phyloP scores from a whole-genome alignment of 345 rosid genomes.

The Eucalyptus sp. region DNA sequence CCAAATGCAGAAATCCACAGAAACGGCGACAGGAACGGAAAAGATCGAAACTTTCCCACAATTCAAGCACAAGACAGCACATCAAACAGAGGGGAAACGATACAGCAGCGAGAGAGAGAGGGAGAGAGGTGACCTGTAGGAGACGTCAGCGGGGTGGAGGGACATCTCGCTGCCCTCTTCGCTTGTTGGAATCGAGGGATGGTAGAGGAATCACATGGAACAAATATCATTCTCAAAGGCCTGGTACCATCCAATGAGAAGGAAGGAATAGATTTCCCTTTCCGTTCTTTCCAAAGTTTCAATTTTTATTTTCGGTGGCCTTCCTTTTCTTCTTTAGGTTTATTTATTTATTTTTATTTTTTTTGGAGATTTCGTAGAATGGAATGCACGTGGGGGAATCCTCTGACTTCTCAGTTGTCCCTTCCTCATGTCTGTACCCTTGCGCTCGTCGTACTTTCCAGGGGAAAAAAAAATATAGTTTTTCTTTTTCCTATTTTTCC shows the following conservation, averaged over 20 bases:
- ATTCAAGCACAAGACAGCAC: not conserved
- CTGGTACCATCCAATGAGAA: not conserved
- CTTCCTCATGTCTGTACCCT: not conserved
- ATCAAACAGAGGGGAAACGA: not conserved
- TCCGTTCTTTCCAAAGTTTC: not conserved
- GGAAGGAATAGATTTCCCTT: not conserved
- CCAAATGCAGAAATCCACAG: not conserved
- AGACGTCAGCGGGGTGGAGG: slow-evolving; percentile 27
- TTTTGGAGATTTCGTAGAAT: not conserved
- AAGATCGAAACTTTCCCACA: not conserved
- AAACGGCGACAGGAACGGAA: not conserved
- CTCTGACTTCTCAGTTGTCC: not conserved
- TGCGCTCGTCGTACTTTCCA: not conserved
- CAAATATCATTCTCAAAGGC: not conserved
- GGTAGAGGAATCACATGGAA: not conserved
- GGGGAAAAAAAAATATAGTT: not conserved
- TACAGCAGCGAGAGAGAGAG: not conserved
- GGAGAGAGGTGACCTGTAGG: slow-evolving; percentile 20
- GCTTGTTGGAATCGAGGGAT: too few relatives aligned
- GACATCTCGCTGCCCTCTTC: not conserved
- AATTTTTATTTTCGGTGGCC: not conserved
- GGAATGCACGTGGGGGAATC: not conserved
- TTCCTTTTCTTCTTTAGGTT: not conserved
- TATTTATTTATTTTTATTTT: too few relatives aligned
- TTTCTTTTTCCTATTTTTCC: not conserved